Percentiles rank a stretch among this genome's conserved stretches.
These are phyloP conservation scores for Chamaenerion angustifolium DNA, from an alignment of 345 rosid genomes.

Conservation along the genomic window DNA sequence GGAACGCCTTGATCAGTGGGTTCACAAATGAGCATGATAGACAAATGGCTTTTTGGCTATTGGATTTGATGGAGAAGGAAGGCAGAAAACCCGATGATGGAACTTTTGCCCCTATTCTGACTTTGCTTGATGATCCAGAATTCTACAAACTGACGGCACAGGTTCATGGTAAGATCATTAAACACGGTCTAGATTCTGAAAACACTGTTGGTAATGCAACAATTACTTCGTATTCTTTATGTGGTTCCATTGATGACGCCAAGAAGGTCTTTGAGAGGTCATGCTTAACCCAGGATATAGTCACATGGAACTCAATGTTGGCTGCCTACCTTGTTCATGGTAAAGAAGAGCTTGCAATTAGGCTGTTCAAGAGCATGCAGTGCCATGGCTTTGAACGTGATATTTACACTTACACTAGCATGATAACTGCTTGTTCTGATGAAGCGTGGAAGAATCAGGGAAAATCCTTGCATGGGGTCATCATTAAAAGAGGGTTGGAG, in stretches of 20 bases:
- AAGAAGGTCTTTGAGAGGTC: constrained; percentile 39
- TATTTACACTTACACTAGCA: constrained; percentile 50
- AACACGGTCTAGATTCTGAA: constrained; percentile 28
- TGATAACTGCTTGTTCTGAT: constrained; percentile 44
- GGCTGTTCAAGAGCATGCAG: constrained; percentile 41
- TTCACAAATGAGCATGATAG: constrained; percentile 34
- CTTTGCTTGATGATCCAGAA: constrained; percentile 39
- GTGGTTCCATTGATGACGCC: constrained; percentile 47
- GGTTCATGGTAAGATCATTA: constrained; percentile 48
- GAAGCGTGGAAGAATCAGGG: constrained; percentile 23
- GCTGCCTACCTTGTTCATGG: constrained; percentile 44
- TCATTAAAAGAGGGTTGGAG: constrained; percentile 55
- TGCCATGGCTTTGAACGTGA: constrained; percentile 32
- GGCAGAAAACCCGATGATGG: constrained; percentile 45
- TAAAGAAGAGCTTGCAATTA: constrained; percentile 31
- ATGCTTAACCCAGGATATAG: constrained; percentile 31
- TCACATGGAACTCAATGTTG: constrained; percentile 65
- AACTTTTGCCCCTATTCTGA: constrained; percentile 61
- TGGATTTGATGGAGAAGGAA: constrained; percentile 41
- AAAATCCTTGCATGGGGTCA: constrained; percentile 42
- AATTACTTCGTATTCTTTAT: constrained; percentile 45
- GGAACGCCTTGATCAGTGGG: constrained; percentile 71
- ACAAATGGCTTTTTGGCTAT: constrained; percentile 33
- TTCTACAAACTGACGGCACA: constrained; percentile 24
- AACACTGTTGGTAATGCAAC: constrained; percentile 48